Conservation (phyloP, 148 eudicot species). For the Silene latifolia region DNA sequence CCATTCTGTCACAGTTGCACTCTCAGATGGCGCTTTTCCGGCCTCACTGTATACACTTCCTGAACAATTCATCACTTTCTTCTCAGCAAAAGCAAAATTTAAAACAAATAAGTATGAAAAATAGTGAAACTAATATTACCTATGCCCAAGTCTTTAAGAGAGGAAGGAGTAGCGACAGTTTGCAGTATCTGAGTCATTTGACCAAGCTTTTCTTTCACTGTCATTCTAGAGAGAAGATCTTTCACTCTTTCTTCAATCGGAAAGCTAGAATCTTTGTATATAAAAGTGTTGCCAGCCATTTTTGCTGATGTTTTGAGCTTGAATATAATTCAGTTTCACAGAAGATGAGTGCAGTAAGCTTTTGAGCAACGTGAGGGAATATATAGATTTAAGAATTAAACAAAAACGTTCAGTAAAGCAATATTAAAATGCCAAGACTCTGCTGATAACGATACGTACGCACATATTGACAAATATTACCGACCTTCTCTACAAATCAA, state of each 20-base stretch:
- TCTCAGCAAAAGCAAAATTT: neutral
- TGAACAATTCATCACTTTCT: constrained; percentile 25
- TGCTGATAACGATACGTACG: no score
- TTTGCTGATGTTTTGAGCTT: neutral
- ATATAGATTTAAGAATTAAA: neutral
- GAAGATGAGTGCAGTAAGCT: neutral
- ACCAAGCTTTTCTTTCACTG: constrained; percentile 18
- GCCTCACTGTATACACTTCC: constrained; percentile 78
- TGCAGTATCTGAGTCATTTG: constrained; percentile 19
- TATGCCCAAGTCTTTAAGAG: constrained; percentile 13
- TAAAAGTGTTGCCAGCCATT: constrained; percentile 9
- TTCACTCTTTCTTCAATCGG: constrained; percentile 7
- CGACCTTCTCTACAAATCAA: no score
- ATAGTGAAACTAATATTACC: neutral
- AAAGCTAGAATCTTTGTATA: constrained; percentile 8
- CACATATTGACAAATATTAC: no score
- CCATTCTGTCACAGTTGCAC: constrained; percentile 68
- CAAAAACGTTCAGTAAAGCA: neutral
- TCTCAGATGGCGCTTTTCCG: constrained; percentile 58
- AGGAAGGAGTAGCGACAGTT: constrained; percentile 13
- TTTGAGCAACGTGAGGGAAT: neutral
- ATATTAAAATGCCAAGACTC: no score
- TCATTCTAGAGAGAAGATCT: constrained; percentile 9
- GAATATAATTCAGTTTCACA: neutral
- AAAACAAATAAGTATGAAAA: neutral